Evolutionary conservation across 495 filamentous ascomycete genomes (phyloP).

Genomic region (Penicillium psychrofluorescens): DNA sequence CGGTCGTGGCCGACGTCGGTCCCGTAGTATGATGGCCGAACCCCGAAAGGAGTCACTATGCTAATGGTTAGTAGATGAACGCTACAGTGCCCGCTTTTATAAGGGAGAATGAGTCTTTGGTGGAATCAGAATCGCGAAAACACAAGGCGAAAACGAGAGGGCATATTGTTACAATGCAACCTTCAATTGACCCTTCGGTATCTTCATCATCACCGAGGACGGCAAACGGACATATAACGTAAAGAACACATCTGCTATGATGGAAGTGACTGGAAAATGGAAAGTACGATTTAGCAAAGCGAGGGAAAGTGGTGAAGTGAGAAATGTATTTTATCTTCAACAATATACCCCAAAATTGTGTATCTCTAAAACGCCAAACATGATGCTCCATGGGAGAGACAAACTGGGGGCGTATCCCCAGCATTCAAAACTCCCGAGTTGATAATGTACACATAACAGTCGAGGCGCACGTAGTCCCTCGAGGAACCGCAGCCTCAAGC

Average conservation of each 20-base stretch:
- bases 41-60: not conserved
- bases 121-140: not conserved
- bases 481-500: too few relatives aligned
- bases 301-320: slow-evolving; percentile 1
- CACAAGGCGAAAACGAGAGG: too few relatives aligned
- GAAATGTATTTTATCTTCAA: slow-evolving; percentile 18
- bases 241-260: too few relatives aligned
- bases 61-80: slow-evolving; percentile 18
- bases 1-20: slow-evolving; percentile 13
- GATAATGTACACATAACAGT: slow-evolving; percentile 19
- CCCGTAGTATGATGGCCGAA: slow-evolving; percentile 15
- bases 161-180: too few relatives aligned
- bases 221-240: too few relatives aligned
- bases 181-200: too few relatives aligned
- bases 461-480: too few relatives aligned
- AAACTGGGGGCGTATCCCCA: not conserved
- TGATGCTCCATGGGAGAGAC: slow-evolving; percentile 14
- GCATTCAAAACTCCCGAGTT: slow-evolving; percentile 4
- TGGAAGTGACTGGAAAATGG: not conserved
- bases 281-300: not conserved
- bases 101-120: slow-evolving; percentile 7
- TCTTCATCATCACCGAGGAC: too few relatives aligned
- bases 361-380: slow-evolving; percentile 20
- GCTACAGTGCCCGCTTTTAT: slow-evolving; percentile 29
- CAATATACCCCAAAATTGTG: slow-evolving; percentile 17